Percentiles rank a stretch among this genome's conserved stretches.
Evolutionary conservation across 257 asterid genomes (phyloP).

Genomic region (Marsdenia floribunda): DNA sequence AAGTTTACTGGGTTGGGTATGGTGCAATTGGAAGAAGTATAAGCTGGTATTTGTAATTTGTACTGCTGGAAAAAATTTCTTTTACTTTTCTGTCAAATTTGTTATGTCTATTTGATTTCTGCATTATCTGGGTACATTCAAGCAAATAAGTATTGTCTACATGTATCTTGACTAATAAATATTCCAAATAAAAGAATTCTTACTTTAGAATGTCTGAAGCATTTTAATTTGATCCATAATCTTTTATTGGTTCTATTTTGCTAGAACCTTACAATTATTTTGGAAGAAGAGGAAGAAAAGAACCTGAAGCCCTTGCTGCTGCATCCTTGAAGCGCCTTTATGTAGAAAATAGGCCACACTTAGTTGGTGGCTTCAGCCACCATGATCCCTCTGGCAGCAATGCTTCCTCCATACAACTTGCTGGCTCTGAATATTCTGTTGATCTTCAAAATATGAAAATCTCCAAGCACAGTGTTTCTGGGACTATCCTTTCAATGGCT

Average conservation of each 20-base stretch:
- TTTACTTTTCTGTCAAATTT: background rate
- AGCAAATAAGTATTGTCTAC: background rate
- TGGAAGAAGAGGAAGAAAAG: conserved; percentile 68
- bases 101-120: background rate
- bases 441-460: conserved; percentile 56
- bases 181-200: background rate
- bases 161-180: background rate
- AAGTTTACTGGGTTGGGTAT: background rate
- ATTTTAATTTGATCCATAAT: conserved; percentile 25
- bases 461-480: conserved; percentile 51
- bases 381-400: conserved; percentile 48
- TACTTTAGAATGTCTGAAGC: background rate
- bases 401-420: conserved; percentile 35
- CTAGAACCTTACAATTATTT: conserved; percentile 62
- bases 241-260: conserved; percentile 23
- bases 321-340: conserved; percentile 74
- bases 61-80: background rate
- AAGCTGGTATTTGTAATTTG: background rate
- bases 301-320: conserved; percentile 69
- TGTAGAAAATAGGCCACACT: conserved; percentile 82
- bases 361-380: conserved; percentile 84
- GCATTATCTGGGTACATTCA: background rate
- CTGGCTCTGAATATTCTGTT: conserved; percentile 40
- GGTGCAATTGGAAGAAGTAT: background rate
- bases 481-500: conserved; percentile 66